These are phyloP conservation scores for Acidiella bohemica DNA, from an alignment of 495 filamentous ascomycete genomes.

Conservation along the genomic window DNA sequence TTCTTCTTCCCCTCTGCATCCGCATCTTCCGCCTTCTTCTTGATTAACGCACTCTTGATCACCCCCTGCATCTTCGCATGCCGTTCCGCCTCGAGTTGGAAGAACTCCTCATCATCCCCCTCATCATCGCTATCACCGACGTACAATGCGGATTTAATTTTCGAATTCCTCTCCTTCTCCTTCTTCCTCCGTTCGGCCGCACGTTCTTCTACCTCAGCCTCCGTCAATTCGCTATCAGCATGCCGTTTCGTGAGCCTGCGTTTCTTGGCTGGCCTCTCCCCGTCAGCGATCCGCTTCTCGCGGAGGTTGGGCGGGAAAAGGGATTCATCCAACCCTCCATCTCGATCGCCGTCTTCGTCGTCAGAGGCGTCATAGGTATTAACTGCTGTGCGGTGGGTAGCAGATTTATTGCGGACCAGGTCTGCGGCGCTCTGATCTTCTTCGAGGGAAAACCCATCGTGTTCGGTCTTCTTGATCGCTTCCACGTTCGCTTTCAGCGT, in stretches of 20 bases:
- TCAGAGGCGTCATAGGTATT: constrained; percentile 44
- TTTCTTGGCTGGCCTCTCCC: constrained; percentile 41
- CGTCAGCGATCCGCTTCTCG: constrained; percentile 39
- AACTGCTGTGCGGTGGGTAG: constrained; percentile 27
- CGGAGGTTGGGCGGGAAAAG: constrained; percentile 60
- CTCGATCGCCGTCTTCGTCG: constrained; percentile 25
- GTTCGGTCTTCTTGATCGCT: constrained; percentile 56
- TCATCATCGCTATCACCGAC: constrained; percentile 67
- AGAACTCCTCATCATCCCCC: constrained; percentile 59
- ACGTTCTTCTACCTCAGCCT: constrained; percentile 34
- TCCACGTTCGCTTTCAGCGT: constrained; percentile 48
- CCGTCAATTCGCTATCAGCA: constrained; percentile 31
- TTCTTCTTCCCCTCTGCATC: constrained; percentile 36
- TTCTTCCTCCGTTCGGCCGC: constrained; percentile 28
- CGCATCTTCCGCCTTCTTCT: constrained; percentile 30
- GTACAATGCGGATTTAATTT: constrained; percentile 74
- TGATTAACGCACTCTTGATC: constrained; percentile 36
- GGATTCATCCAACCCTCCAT: constrained; percentile 43
- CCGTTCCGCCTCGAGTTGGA: constrained; percentile 48
- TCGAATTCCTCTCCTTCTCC: constrained; percentile 41
- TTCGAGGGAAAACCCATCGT: constrained; percentile 56
- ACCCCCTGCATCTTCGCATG: constrained; percentile 38
- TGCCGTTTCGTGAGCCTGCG: constrained; percentile 31
- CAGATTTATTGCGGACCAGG: constrained; percentile 57
- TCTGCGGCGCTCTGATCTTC: constrained; percentile 60